Base-by-base conservation (phyloP, 1,284 basidiomycete species). In the Microbotryomycetes sp. region DNA sequence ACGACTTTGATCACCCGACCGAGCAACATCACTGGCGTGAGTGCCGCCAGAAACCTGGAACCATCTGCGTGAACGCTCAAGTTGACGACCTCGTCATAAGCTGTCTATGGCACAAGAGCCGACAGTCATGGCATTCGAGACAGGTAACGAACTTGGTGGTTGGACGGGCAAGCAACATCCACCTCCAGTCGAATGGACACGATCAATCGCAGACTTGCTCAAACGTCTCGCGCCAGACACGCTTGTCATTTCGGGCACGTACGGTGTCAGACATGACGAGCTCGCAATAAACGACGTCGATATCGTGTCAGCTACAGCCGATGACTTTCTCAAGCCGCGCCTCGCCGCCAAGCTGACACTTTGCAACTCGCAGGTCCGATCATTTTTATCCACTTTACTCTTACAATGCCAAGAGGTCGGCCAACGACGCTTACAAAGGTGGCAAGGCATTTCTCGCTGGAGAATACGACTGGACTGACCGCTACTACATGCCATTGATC, bases 141-240 rank as follows among this genome's bases (percentile, higher is more conserved):
- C 75, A 0, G 77, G 77, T 6, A 77, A 78, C 62, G 76, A 78
- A 52, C 72, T 77, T 14, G 67, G 73, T 7, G 71, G 60, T 3
- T 69, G 58, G 32, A 60, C 63, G 1, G 72, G 71, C 23, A 64
- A 65, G 1, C 59, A 68, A 16, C 71, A 56, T 25, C 60, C 66
- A 6, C 70, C 77, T 0, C 72, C 74, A 0, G 63, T 70, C 19
- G 68, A 66, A 16, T 77, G 77, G 76, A 76, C 75, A 25, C 67
- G 68, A 19, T 68, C 74, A 12, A 74, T 77, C 54, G 70, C 71
- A 4, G 55, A 63, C 47, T 67, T 73, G 23, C 58, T 77, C 15
- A 77, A 77, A 47, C 64, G 56, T 14, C 69, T 76, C 29, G 76
- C 76, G 6, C 75, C 76, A 0, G 62, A 72, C 2, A 75, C 76